phyloP scores from a whole-genome alignment of 805 yeast genomes.

The Metschnikowia proteae region DNA sequence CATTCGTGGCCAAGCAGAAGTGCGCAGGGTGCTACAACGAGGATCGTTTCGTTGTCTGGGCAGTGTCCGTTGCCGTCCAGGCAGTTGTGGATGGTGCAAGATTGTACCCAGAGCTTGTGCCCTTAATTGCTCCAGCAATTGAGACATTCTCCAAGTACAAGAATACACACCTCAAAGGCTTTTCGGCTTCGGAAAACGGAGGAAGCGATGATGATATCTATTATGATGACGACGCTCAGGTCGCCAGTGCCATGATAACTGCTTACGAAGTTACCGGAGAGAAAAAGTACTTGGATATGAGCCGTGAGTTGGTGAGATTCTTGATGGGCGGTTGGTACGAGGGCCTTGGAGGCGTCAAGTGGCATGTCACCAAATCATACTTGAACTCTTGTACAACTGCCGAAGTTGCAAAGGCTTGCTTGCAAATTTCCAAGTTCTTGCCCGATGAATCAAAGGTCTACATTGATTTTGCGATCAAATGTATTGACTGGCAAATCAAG shows the following conservation, averaged over 20 bases:
- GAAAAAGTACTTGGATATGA: conserved; percentile 48
- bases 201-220: conserved; percentile 62
- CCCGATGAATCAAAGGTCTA: conserved; percentile 46
- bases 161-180: conserved; percentile 50
- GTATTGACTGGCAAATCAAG: conserved; percentile 55
- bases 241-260: conserved; percentile 58
- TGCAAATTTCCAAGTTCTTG: conserved; percentile 51
- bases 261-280: conserved; percentile 68
- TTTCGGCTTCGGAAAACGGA: conserved; percentile 60
- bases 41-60: conserved; percentile 63
- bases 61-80: conserved; percentile 61
- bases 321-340: conserved; percentile 62
- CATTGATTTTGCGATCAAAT: conserved; percentile 55
- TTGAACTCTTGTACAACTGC: conserved; percentile 66
- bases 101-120: conserved; percentile 47
- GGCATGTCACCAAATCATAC: conserved; percentile 62
- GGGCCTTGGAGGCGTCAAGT: conserved; percentile 58
- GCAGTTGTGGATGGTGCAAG: conserved; percentile 65
- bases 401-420: conserved; percentile 60
- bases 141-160: conserved; percentile 49
- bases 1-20: conserved; percentile 36
- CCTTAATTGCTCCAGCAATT: conserved; percentile 52
- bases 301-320: conserved; percentile 55
- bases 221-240: conserved; percentile 75
- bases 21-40: conserved; percentile 45